Percentiles rank a stretch among this genome's conserved stretches.
These are phyloP conservation scores for Myxozyma neotropica DNA, from an alignment of 805 yeast species.

Conservation along the genomic window DNA sequence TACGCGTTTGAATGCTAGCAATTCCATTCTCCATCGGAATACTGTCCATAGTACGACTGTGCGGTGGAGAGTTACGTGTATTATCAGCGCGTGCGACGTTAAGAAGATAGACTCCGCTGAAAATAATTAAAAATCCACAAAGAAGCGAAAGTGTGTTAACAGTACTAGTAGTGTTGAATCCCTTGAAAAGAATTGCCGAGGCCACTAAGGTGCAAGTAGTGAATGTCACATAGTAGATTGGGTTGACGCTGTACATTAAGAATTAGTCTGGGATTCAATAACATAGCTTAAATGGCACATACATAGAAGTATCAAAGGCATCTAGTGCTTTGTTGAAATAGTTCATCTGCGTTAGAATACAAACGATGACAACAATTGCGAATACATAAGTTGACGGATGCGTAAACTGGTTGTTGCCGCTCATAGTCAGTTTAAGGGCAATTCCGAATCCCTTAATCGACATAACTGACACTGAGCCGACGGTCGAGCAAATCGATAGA, in stretches of 20 bases:
- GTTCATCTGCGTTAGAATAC: constrained; percentile 90
- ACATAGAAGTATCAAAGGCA: constrained; percentile 85
- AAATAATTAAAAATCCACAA: constrained; percentile 83
- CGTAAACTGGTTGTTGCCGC: constrained; percentile 85
- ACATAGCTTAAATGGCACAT: not conserved
- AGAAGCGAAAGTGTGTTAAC: constrained; percentile 79
- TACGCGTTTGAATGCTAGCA: constrained; percentile 73
- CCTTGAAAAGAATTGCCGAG: constrained; percentile 80
- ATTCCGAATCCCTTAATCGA: constrained; percentile 91
- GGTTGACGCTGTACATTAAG: constrained; percentile 58
- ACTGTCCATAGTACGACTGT: constrained; percentile 55
- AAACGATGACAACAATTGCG: constrained; percentile 71
- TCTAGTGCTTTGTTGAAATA: constrained; percentile 91
- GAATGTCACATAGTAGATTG: constrained; percentile 86
- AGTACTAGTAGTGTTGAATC: constrained; percentile 80
- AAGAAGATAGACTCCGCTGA: constrained; percentile 81
- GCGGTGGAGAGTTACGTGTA: constrained; percentile 13
- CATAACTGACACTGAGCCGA: constrained; percentile 89
- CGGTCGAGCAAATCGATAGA: constrained; percentile 84
- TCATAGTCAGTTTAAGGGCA: constrained; percentile 79
- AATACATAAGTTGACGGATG: constrained; percentile 83
- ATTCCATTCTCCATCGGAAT: constrained; percentile 85
- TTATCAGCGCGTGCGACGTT: constrained; percentile 66
- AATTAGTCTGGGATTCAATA: not conserved
- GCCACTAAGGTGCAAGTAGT: constrained; percentile 87